These are phyloP conservation scores for Fraxinus xanthoxyloides DNA, from an alignment of 305 asterid genomes.

Conservation along the genomic window DNA sequence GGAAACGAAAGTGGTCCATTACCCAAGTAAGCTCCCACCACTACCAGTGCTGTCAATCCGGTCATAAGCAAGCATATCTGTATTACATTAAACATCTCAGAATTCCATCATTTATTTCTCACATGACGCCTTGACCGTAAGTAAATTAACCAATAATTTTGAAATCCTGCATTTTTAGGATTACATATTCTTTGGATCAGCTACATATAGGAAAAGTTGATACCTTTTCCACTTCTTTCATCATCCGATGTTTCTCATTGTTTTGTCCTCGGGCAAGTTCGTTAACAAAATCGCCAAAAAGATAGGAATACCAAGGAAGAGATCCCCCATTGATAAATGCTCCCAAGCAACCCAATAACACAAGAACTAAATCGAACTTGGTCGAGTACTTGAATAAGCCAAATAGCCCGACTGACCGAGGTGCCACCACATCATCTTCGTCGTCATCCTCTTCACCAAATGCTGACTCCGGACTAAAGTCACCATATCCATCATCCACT, in stretches of 20 bases:
- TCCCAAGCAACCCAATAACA: conserved; percentile 73
- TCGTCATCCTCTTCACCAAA: conserved; percentile 39
- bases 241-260: conserved; percentile 45
- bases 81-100: not conserved
- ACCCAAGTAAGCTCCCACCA: conserved; percentile 84
- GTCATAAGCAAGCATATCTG: conserved; percentile 74
- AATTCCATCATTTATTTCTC: conserved; percentile 2
- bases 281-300: conserved; percentile 68
- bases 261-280: conserved; percentile 43
- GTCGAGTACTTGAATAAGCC: conserved; percentile 72
- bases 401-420: conserved; percentile 50
- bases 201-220: not conserved
- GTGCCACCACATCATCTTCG: conserved; percentile 48
- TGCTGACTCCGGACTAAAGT: conserved; percentile 14
- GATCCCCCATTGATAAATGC: conserved; percentile 86
- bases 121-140: not conserved
- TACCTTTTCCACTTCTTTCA: conserved; percentile 71
- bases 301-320: conserved; percentile 83
- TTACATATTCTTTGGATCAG: not conserved
- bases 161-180: not conserved
- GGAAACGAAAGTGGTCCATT: conserved; percentile 11
- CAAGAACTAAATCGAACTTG: conserved; percentile 55
- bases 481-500: conserved; percentile 23
- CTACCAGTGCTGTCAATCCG: conserved; percentile 61
- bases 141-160: not conserved